Conservation (phyloP, 768 basidiomycete genomes). For the Serendipita sp. region DNA sequence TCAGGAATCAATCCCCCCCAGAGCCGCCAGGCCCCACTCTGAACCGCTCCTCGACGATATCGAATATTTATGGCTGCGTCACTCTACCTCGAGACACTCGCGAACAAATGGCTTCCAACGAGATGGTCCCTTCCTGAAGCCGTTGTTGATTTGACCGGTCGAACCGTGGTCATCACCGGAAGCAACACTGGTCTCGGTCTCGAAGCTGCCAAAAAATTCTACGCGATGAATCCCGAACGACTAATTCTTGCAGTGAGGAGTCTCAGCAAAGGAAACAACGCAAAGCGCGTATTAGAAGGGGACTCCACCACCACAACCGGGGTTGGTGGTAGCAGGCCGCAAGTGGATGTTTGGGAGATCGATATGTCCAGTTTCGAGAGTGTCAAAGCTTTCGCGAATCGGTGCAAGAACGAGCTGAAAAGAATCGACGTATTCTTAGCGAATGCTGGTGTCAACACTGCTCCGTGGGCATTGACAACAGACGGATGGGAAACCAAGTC, state of each 20-base stretch:
- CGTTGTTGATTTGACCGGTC: conserved; percentile 10
- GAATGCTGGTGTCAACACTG: conserved; percentile 9
- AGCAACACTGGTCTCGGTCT: conserved; percentile 12
- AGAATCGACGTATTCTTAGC: conserved; percentile 9
- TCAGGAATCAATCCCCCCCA: no score
- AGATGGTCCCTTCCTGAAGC: background rate
- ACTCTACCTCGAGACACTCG: background rate
- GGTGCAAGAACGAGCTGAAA: conserved; percentile 8
- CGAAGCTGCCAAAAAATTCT: conserved; percentile 18
- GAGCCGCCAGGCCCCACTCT: no score
- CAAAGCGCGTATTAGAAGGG: background rate
- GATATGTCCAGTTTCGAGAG: conserved; percentile 8
- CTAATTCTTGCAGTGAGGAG: conserved; percentile 24
- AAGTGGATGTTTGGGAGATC: conserved; percentile 9
- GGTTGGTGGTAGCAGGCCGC: background rate
- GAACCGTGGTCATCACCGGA: conserved; percentile 12
- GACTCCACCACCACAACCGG: background rate
- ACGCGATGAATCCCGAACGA: conserved; percentile 19
- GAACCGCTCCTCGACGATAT: no score
- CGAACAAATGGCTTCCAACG: background rate
- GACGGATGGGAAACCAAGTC: conserved; percentile 11
- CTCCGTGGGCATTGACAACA: background rate
- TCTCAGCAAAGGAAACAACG: conserved; percentile 16
- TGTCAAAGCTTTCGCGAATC: conserved; percentile 8
- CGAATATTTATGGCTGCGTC: no score